phyloP scores from a whole-genome alignment of 768 basidiomycete genomes.

The Xerocomellus intermedius region DNA sequence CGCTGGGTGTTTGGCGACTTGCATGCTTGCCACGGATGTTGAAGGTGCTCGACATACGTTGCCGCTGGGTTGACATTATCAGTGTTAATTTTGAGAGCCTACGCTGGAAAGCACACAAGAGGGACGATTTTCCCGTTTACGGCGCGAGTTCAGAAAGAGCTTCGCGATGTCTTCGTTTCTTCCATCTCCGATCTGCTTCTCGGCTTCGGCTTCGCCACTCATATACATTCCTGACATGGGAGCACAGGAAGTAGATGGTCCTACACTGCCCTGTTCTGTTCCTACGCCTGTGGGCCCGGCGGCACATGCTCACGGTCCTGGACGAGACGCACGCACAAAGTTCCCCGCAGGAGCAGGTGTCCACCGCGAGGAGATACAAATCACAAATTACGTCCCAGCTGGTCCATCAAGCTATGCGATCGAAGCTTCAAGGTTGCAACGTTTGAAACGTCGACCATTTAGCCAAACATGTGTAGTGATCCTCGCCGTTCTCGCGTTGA shows the following conservation, averaged over 20 bases:
- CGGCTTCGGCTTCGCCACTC: constrained; percentile 16
- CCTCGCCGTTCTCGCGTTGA: constrained; percentile 6
- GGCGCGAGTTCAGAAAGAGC: constrained; percentile 8
- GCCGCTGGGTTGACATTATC: constrained; percentile 1
- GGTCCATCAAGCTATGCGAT: constrained; percentile 5
- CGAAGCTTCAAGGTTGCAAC: constrained; percentile 9
- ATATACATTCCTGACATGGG: constrained; percentile 11
- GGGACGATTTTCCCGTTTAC: constrained; percentile 17
- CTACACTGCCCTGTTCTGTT: not conserved
- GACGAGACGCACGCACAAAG: not conserved
- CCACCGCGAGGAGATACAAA: not conserved
- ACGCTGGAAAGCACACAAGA: not conserved
- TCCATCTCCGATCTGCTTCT: constrained; percentile 29
- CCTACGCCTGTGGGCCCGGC: not conserved
- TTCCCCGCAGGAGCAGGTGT: not conserved
- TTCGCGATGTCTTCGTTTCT: constrained; percentile 12
- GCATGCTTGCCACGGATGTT: not conserved
- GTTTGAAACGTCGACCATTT: not conserved
- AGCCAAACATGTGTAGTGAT: constrained; percentile 9
- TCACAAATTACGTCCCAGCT: constrained; percentile 11
- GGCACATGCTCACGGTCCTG: constrained; percentile 1
- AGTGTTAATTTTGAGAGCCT: not conserved
- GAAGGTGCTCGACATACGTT: not conserved
- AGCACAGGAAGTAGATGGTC: constrained; percentile 10
- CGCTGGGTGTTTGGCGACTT: not conserved